Conservation (phyloP, 2,329 filamentous ascomycete species). For the Dothideomycetes sp. region DNA sequence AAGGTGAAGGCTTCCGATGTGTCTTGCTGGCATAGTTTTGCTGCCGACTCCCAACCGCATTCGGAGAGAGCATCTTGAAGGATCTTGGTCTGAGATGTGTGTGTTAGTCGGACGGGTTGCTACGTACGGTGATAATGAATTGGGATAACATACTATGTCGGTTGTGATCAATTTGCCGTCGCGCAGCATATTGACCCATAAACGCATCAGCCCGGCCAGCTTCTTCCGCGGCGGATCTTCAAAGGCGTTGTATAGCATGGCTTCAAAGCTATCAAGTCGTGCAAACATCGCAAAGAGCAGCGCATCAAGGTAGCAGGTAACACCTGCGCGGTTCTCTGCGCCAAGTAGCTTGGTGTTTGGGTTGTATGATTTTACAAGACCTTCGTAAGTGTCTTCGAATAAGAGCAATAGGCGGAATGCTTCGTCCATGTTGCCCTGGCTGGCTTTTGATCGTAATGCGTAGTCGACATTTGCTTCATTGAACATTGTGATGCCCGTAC, state of each 20-base stretch:
- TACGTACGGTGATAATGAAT: background rate
- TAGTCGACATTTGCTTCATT: slow-evolving; percentile 52
- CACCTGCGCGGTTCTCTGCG: slow-evolving; percentile 71
- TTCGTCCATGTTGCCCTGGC: slow-evolving; percentile 59
- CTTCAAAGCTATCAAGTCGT: slow-evolving; percentile 80
- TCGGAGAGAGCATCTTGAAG: slow-evolving; percentile 72
- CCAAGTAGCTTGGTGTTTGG: slow-evolving; percentile 64
- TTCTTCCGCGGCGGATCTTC: slow-evolving; percentile 61
- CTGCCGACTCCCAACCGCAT: slow-evolving; percentile 82
- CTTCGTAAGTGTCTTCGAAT: slow-evolving; percentile 70
- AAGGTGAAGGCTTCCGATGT: slow-evolving; percentile 93
- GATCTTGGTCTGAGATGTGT: slow-evolving; percentile 59
- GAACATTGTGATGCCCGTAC: slow-evolving; percentile 44
- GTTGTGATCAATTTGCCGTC: slow-evolving; percentile 74
- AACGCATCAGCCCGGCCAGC: slow-evolving; percentile 64
- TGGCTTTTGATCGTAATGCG: slow-evolving; percentile 50
- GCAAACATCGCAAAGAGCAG: slow-evolving; percentile 94
- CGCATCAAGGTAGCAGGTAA: slow-evolving; percentile 92
- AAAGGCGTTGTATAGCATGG: slow-evolving; percentile 73
- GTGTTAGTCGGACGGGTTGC: background rate
- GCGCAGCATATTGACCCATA: slow-evolving; percentile 90
- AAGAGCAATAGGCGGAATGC: slow-evolving; percentile 68
- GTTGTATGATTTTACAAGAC: slow-evolving; percentile 65
- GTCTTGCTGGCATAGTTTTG: slow-evolving; percentile 73
- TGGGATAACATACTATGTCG: slow-evolving; percentile 54